Evolutionary conservation across 176 grass and related monocot species (phyloP).

Genomic region (Oryza nivara): DNA sequence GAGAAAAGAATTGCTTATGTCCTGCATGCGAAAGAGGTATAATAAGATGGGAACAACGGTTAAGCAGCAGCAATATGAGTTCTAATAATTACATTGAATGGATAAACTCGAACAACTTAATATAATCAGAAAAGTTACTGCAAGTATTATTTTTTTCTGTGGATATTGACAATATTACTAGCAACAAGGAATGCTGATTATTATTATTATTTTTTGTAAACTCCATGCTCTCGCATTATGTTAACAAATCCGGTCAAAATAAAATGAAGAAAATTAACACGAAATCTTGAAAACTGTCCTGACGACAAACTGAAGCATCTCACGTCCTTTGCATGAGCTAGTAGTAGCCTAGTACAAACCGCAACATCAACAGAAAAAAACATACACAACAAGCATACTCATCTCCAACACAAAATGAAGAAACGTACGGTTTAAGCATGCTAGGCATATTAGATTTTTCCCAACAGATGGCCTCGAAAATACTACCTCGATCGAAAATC

Average conservation of each 20-base stretch:
- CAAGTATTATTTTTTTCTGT: neutral
- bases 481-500: neutral
- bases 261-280: neutral
- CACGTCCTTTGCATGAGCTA: slow-evolving; percentile 49
- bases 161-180: neutral
- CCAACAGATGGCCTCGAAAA: neutral
- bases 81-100: neutral
- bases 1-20: neutral
- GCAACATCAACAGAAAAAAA: slow-evolving; percentile 51
- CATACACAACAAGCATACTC: slow-evolving; percentile 22
- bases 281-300: neutral
- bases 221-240: neutral
- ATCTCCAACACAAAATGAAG: slow-evolving; percentile 11
- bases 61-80: neutral
- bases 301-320: slow-evolving; percentile 2
- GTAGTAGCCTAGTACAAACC: slow-evolving; percentile 24
- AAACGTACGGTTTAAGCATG: slow-evolving; percentile 26
- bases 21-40: slow-evolving; percentile 20
- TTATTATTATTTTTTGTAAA: neutral
- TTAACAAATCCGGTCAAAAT: neutral
- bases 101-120: neutral
- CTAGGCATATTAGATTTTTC: neutral
- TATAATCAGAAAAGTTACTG: neutral
- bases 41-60: neutral
- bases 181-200: neutral